Evolutionary conservation across 345 rosid species (phyloP), one percentile per base, ranked within the genome.

Genomic region (Raphanus sativus): DNA sequence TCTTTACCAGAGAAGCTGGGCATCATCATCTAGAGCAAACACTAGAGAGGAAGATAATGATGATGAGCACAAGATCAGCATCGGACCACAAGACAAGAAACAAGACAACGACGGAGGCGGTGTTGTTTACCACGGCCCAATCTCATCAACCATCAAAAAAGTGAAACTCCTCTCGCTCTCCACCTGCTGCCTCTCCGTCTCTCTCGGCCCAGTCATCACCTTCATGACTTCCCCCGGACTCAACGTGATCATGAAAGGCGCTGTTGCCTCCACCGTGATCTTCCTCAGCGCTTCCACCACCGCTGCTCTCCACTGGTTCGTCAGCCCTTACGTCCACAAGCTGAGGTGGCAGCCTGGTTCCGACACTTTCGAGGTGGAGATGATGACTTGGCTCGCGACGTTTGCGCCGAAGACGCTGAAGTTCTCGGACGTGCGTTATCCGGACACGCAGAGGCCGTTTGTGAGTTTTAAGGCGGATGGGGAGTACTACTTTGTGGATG

Each of bases 291-390:
- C 97, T 10, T 66, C 93, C 8, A 94, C 98, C 1, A 92, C 98
- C 1, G 85, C 81, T 33, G 88, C 84, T 4, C 90, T 92, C 33
- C 91, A 94, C 82, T 94, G 98, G 98, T 94, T 94, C 25, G 97
- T 87, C 38, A 94, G 91, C 84, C 97, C 98, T 0, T 94, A 92
- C 48, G 67, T 94, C 30, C 98, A 94, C 91, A 94, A 86, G 85
- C 86, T 94, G 40, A 90, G 84, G 70, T 90, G 97, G 98, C 85
- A 89, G 81, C 98, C 98, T 0, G 98, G 97, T 63, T 84, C 98
- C 4, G 95, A 90, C 83, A 88, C 86, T 60, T 89, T 92, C 17
- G 92, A 92, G 83, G 97, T 90, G 5, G 98, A 94, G 86, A 92
- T 88, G 95, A 66, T 94, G 97, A 84, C 98, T 0, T 94, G 98